Percentiles rank a stretch among this genome's conserved stretches.
Evolutionary conservation across 768 basidiomycete genomes (phyloP).

Genomic region (Leccinum ochraceum): DNA sequence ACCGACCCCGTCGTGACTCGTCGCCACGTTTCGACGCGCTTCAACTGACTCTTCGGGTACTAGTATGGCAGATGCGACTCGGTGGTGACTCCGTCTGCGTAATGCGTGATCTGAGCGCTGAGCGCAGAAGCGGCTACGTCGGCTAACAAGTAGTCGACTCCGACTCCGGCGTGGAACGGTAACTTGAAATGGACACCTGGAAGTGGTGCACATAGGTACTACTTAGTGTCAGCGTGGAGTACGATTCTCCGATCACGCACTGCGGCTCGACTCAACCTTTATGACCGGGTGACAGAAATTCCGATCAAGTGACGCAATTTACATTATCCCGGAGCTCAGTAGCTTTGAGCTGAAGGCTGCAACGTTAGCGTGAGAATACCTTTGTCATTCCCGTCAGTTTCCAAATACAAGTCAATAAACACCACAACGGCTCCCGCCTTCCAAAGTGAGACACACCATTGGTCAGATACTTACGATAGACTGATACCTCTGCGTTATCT

Average conservation of each 20-base stretch:
- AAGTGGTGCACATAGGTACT: too few relatives aligned
- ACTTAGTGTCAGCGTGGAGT: too few relatives aligned
- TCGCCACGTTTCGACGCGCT: neutral
- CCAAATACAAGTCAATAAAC: slow-evolving; percentile 10
- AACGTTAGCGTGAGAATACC: too few relatives aligned
- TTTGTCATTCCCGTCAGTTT: neutral
- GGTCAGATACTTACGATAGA: too few relatives aligned
- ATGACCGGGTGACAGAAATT: too few relatives aligned
- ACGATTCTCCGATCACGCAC: too few relatives aligned
- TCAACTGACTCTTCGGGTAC: neutral
- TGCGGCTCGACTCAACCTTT: too few relatives aligned
- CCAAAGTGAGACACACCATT: slow-evolving; percentile 4
- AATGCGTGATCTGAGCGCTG: neutral
- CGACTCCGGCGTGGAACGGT: neutral
- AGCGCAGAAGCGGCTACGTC: neutral
- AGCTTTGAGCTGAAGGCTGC: too few relatives aligned
- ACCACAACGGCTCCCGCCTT: neutral
- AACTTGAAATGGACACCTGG: too few relatives aligned
- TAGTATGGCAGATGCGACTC: neutral
- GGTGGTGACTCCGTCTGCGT: neutral
- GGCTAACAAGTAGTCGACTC: neutral
- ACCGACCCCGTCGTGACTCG: neutral
- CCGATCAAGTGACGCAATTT: too few relatives aligned
- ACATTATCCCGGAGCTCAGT: too few relatives aligned
- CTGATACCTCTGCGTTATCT: too few relatives aligned